Base-by-base conservation (phyloP, 768 basidiomycete species). In the Punctularia strigosozonata region DNA sequence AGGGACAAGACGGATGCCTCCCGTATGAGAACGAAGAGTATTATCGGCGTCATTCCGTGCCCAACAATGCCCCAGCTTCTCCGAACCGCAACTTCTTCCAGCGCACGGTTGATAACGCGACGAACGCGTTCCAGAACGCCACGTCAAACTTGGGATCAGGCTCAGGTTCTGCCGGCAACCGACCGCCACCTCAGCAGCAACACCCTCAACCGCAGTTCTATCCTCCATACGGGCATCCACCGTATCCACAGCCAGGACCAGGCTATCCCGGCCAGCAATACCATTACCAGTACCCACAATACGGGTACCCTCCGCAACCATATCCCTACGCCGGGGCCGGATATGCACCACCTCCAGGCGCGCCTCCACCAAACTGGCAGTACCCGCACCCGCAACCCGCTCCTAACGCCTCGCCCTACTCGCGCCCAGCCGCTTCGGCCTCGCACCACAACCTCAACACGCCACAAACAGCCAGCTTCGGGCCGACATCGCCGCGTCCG, bases 1-100 rank as follows among this genome's bases (percentile, higher is more conserved):
- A 84, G 81, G 68, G 55, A 8, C 48, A 55, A 14, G 72, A 75
- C 47, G 82, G 83, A 2, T 85, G 81, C 51, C 62, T 87, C 22
- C 54, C 71, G 1, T 57, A 57, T 3, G 60, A 53, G 6, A 71
- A 81, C 38, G 84, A 87, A 20, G 10, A 13, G 10, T 77, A 63
- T 49, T 84, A 81, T 56, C 64, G 80, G 43, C 67, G 60, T 36
- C 57, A 78, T 47, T 80, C 79, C 10, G 73, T 84, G 1, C 80
- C 80, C 4, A 66, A 57, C 14, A 51, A 55, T 19, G 21, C 30
- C 37, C 13, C 8, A 37, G 21, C 46, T n/a, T n/a, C n/a, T n/a
- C n/a, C n/a, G n/a, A n/a, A n/a, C n/a, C n/a, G n/a, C n/a, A n/a
- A n/a, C n/a, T n/a, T n/a, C n/a, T n/a, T n/a, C n/a, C n/a, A n/a